Conservation (phyloP, 306 rosid genomes). For the Fagus sylvatica region DNA sequence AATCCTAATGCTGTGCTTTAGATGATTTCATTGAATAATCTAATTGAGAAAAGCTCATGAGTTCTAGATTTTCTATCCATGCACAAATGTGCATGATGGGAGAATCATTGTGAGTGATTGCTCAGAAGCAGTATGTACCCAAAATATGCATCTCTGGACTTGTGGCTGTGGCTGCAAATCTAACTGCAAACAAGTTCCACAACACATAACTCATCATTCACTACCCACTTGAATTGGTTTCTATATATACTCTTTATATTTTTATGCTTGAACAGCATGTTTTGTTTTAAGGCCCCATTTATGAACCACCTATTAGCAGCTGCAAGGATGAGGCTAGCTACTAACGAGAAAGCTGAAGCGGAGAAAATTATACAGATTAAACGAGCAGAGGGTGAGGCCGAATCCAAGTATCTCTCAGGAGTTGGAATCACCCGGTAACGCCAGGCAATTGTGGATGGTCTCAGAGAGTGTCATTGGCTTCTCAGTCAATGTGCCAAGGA, state of each 20-base stretch:
- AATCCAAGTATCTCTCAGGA: conserved; percentile 66
- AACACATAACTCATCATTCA: not conserved
- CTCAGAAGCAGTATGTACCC: not conserved
- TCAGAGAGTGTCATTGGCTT: conserved; percentile 63
- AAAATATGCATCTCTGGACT: not conserved
- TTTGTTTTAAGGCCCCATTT: not conserved
- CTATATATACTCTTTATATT: not conserved
- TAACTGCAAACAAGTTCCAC: not conserved
- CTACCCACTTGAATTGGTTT: not conserved
- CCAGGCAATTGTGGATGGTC: conserved; percentile 75
- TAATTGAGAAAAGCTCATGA: too few species aligned
- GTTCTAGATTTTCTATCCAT: not conserved
- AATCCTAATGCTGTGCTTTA: not conserved
- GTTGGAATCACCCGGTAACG: conserved; percentile 75
- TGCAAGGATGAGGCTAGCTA: conserved; percentile 65
- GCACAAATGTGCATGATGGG: not conserved
- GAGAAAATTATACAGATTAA: conserved; percentile 70
- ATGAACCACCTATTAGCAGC: conserved; percentile 36
- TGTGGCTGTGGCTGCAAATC: not conserved
- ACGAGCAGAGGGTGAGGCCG: conserved; percentile 76
- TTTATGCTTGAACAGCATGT: not conserved
- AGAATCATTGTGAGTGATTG: not conserved
- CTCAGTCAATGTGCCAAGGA: conserved; percentile 62
- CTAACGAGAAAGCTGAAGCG: conserved; percentile 73
- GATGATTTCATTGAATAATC: not conserved